Evolutionary conservation across 202 grass and related monocot species (phyloP).

Genomic region (Panicum hallii): DNA sequence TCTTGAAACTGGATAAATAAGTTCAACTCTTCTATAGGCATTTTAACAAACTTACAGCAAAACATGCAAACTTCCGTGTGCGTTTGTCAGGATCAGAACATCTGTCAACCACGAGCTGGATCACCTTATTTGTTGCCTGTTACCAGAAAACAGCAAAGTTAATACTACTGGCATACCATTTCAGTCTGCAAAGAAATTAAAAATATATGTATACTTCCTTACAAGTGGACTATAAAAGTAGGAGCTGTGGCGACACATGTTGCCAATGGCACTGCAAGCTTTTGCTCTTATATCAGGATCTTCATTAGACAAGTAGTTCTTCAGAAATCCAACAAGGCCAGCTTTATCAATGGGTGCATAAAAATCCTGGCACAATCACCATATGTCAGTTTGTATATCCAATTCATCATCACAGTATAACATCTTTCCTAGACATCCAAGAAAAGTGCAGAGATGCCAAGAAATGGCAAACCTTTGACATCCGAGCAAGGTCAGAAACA

Average conservation of each 20-base stretch:
- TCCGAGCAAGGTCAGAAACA: slow-evolving; percentile 96
- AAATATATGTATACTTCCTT: slow-evolving; percentile 41
- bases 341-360: slow-evolving; percentile 87
- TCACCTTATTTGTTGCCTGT: slow-evolving; percentile 72
- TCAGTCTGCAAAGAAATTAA: slow-evolving; percentile 15
- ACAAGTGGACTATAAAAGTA: slow-evolving; percentile 93
- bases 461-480: slow-evolving; percentile 86
- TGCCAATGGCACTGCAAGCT: slow-evolving; percentile 97
- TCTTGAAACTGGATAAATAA: background rate
- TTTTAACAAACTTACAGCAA: slow-evolving; percentile 74
- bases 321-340: slow-evolving; percentile 74
- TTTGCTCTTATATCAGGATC: slow-evolving; percentile 94
- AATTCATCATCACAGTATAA: slow-evolving; percentile 12
- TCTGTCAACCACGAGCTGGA: slow-evolving; percentile 90
- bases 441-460: slow-evolving; percentile 19
- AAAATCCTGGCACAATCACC: slow-evolving; percentile 68
- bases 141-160: slow-evolving; percentile 31
- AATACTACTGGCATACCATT: slow-evolving; percentile 24
- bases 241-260: slow-evolving; percentile 92
- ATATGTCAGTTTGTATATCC: slow-evolving; percentile 36
- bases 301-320: slow-evolving; percentile 65
- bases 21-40: background rate
- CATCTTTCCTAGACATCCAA: slow-evolving; percentile 12
- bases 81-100: slow-evolving; percentile 92
- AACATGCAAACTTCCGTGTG: slow-evolving; percentile 95